Conservation (phyloP, 1,284 basidiomycete species). For the Rugiboletus extremiorientalis region DNA sequence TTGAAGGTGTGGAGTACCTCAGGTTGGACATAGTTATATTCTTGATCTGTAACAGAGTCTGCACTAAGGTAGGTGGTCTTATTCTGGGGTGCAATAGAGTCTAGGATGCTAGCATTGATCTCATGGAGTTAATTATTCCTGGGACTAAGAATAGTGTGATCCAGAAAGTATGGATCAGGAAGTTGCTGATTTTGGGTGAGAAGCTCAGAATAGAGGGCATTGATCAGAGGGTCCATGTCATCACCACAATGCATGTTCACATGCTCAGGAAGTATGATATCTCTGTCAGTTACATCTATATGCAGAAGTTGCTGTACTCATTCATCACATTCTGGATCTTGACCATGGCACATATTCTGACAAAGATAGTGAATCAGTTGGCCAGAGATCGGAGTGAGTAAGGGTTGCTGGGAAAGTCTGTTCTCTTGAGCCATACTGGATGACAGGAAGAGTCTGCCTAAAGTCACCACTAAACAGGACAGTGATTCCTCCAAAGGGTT, state of each 20-base stretch:
- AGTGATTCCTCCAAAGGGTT: too few relatives aligned
- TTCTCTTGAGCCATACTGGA: conserved; percentile 13
- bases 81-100: not conserved
- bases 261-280: conserved; percentile 29
- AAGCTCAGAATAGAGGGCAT: conserved; percentile 1
- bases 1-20: conserved; percentile 26
- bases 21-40: conserved; percentile 15
- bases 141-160: conserved; percentile 9
- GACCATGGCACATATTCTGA: conserved; percentile 41
- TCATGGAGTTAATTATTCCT: conserved; percentile 11
- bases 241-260: conserved; percentile 27
- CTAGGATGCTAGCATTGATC: conserved; percentile 11
- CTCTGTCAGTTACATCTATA: conserved; percentile 33
- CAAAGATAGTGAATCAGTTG: conserved; percentile 28
- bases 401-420: conserved; percentile 38
- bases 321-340: conserved; percentile 17
- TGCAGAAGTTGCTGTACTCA: conserved; percentile 44
- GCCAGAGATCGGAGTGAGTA: conserved; percentile 39
- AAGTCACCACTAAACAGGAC: too few relatives aligned
- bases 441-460: too few relatives aligned
- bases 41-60: not conserved
- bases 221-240: conserved; percentile 19
- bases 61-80: not conserved
- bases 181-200: not conserved
- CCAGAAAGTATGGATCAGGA: conserved; percentile 12